Conservation (phyloP, 352 stramenopile genomes). For the Albugo candida region DNA sequence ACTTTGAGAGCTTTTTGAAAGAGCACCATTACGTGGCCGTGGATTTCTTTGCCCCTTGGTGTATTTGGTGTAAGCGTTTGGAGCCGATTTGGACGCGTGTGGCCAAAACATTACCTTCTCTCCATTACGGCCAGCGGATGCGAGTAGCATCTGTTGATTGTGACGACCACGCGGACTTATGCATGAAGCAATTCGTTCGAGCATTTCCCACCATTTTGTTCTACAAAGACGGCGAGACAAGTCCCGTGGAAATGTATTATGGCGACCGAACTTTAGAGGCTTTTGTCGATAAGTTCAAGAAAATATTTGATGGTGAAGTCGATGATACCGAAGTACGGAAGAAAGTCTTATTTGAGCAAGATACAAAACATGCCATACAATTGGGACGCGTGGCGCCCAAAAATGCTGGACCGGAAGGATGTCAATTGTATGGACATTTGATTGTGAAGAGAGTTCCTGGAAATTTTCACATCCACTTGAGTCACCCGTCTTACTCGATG, state of each 20-base stretch:
- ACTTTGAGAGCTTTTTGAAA: conserved; percentile 83
- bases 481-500: conserved; percentile 89
- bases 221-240: conserved; percentile 84
- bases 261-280: conserved; percentile 85
- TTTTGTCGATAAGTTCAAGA: conserved; percentile 82
- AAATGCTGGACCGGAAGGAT: conserved; percentile 46
- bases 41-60: conserved; percentile 93
- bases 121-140: conserved; percentile 69
- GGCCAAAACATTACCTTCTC: conserved; percentile 75
- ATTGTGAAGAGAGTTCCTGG: conserved; percentile 87
- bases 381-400: conserved; percentile 41
- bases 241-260: conserved; percentile 90
- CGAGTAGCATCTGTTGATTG: conserved; percentile 85
- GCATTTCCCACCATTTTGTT: conserved; percentile 94
- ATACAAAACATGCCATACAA: conserved; percentile 64
- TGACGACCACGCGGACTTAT: conserved; percentile 83
- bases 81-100: conserved; percentile 92
- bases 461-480: conserved; percentile 97
- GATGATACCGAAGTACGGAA: conserved; percentile 69
- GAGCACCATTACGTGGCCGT: conserved; percentile 92
- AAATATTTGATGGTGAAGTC: conserved; percentile 55
- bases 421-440: conserved; percentile 52
- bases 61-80: conserved; percentile 93
- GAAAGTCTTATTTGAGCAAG: conserved; percentile 86
- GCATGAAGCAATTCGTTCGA: conserved; percentile 88